Percentiles rank a stretch among this genome's conserved stretches.
phyloP scores from a whole-genome alignment of 768 basidiomycete genomes.

The Russula lepida region DNA sequence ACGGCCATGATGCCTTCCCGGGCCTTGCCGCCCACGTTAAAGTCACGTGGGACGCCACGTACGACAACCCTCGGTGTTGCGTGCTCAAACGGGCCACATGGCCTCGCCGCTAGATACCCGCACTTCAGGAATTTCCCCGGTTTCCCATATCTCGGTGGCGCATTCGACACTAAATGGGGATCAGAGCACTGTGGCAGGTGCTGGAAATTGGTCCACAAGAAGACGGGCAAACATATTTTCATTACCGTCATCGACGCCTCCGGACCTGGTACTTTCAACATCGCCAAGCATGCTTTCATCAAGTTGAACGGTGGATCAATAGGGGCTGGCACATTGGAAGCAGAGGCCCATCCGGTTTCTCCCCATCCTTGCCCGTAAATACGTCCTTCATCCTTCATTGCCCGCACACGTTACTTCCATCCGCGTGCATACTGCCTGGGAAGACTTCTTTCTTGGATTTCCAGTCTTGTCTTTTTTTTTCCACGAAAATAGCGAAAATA shows the following conservation, averaged over 20 bases:
- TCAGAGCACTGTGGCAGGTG: slow-evolving; percentile 50
- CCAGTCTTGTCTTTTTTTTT: no score
- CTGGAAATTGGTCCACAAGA: slow-evolving; percentile 47
- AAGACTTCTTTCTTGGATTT: no score
- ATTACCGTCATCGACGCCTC: slow-evolving; percentile 48
- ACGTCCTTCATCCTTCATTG: no score
- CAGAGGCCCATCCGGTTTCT: no score
- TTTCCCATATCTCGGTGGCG: slow-evolving; percentile 56
- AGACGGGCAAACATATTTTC: slow-evolving; percentile 32
- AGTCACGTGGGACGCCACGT: slow-evolving; percentile 22
- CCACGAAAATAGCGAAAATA: no score
- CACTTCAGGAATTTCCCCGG: slow-evolving; percentile 45
- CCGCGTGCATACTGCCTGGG: no score
- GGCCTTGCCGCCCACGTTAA: no score
- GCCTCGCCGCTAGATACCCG: slow-evolving; percentile 32
- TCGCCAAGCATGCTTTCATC: slow-evolving; percentile 28
- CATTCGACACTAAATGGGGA: slow-evolving; percentile 41
- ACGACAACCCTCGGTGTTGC: slow-evolving; percentile 40
- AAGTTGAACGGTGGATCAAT: slow-evolving; percentile 22
- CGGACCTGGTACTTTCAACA: slow-evolving; percentile 32
- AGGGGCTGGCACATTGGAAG: no score
- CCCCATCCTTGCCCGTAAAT: no score
- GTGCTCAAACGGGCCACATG: slow-evolving; percentile 42
- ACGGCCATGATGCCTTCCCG: not conserved
- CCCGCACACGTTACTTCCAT: no score